A percentile compares a stretch with the other conserved stretches of the same genome.
These are phyloP conservation scores for Naganishia kalamii DNA, from an alignment of 768 basidiomycete genomes.

Conservation along the genomic window DNA sequence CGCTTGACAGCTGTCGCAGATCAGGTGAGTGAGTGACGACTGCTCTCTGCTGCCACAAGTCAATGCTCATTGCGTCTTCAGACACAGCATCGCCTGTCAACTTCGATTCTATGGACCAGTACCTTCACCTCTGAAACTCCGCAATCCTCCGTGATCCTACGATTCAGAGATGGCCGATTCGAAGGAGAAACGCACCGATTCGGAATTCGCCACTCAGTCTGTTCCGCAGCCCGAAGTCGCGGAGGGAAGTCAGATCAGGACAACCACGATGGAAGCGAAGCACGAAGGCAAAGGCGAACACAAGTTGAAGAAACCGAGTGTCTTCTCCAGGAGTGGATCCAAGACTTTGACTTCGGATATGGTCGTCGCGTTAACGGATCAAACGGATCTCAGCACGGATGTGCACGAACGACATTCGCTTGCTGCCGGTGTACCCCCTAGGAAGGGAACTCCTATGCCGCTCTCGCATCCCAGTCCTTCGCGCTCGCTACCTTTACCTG, in stretches of 20 bases:
- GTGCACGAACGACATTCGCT: not conserved
- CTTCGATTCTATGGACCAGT: no score
- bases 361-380: not conserved
- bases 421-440: not conserved
- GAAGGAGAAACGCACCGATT: not conserved
- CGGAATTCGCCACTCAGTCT: not conserved
- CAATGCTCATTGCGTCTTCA: no score
- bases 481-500: not conserved
- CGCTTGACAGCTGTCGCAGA: no score
- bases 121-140: no score
- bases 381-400: not conserved
- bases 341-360: not conserved
- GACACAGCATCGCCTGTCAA: no score
- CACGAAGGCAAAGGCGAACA: not conserved
- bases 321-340: not conserved
- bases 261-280: not conserved
- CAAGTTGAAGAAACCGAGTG: not conserved
- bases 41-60: no score
- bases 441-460: not conserved
- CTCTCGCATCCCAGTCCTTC: not conserved
- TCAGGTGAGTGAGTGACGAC: no score
- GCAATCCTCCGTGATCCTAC: no score
- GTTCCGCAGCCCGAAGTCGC: not conserved
- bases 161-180: not conserved
- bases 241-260: not conserved